Evolutionary conservation across 2,329 filamentous ascomycete genomes (phyloP), one percentile per base, ranked within the genome.

Genomic region (Pseudogymnoascus sp.): DNA sequence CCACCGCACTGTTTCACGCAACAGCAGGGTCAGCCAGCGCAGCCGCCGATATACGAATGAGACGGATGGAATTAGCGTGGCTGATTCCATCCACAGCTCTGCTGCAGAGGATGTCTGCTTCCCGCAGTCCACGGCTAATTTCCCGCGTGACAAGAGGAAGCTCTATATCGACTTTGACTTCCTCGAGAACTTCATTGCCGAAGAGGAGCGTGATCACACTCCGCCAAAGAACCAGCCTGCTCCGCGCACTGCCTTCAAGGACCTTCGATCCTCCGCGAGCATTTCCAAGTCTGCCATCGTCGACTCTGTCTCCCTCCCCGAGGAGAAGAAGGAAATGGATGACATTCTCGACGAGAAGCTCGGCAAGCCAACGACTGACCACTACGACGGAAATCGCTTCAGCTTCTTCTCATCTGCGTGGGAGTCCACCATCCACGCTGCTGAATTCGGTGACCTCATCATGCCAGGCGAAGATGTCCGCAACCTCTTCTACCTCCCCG

Each of bases 331-430:
- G 2, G 67, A 69, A 2, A 60, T 66, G 0, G 63, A 66, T 7
- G 66, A 67, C 19, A 65, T 64, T 23, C 21, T 62, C 62, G 23
- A 62, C 10, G 72, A 72, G 43, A 77, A 77, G 66, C 68, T 74
- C 61, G 70, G 69, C 62, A 62, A 66, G 3, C 63, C 63, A n/a
- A 68, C 66, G 14, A 73, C 69, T n/a, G 70, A 71, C 12, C 74
- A 76, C 38, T 73, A 81, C 55, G 87, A 91, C 63, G 82, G 84
- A 33, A 94, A 92, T 72, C 85, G 93, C 4, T 97, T 96, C 78
- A 94, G 92, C 66, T 97, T 97, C 77, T 99, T 99, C 76, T 97
- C 92, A 0, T 97, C 94, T 0, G 91, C 94, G 62, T 89, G 91
- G 75, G 92, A 97, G 72, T 92, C 91, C 60, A 96, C 92, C 1